phyloP scores from a whole-genome alignment of 805 yeast genomes.

The Metschnikowia similis region DNA sequence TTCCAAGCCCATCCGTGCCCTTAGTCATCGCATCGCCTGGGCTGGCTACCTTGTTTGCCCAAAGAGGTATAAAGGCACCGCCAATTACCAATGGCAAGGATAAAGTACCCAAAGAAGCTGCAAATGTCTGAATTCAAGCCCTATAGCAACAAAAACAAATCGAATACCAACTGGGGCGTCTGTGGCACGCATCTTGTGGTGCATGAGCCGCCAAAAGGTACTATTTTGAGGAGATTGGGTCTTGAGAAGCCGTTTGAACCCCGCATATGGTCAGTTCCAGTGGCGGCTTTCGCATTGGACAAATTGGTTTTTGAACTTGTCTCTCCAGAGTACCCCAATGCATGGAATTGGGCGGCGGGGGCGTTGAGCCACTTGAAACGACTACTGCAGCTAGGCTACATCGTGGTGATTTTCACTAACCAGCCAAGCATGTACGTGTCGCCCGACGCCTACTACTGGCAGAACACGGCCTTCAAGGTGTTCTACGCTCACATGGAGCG shows the following conservation, averaged over 20 bases:
- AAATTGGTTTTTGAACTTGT: neutral
- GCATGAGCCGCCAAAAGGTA: neutral
- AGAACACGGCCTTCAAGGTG: neutral
- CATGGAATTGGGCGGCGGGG: neutral
- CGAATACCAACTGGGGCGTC: neutral
- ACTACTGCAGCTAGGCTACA: neutral
- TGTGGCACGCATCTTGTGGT: neutral
- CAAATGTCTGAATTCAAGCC: neutral
- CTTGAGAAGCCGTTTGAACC: neutral
- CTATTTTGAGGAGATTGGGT: neutral
- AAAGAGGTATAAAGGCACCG: neutral
- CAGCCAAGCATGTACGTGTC: neutral
- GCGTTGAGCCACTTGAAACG: neutral
- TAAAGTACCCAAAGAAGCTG: neutral
- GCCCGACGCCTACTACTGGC: neutral
- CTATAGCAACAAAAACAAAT: neutral
- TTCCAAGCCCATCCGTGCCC: neutral
- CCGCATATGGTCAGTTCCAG: neutral
- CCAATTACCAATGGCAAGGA: too few species aligned
- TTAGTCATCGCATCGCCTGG: neutral
- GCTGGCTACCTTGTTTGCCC: neutral
- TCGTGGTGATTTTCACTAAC: neutral
- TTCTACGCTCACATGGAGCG: neutral
- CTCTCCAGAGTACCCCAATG: neutral
- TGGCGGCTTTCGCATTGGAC: neutral